phyloP scores from a whole-genome alignment of 2,329 filamentous ascomycete species.

The Teratosphaeria gauchensis region DNA sequence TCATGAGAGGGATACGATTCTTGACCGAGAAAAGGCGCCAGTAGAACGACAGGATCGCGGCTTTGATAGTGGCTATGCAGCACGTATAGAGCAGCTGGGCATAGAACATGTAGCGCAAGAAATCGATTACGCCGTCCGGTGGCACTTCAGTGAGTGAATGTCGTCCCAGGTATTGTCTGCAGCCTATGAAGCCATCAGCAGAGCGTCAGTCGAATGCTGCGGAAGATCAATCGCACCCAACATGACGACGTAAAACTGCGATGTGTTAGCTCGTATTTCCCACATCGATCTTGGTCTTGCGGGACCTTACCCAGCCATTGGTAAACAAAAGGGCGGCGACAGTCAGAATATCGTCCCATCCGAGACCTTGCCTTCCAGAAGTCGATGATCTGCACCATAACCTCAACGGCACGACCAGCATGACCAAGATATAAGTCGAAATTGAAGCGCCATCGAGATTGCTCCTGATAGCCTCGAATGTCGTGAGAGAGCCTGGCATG shows the following conservation, averaged over 20 bases:
- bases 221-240: constrained; percentile 3
- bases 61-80: constrained; percentile 8
- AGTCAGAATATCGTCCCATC: constrained; percentile 7
- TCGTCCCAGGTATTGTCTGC: neutral
- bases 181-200: neutral
- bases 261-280: neutral
- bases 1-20: constrained; percentile 5
- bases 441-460: constrained; percentile 5
- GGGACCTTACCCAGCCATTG: neutral
- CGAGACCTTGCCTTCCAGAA: constrained; percentile 2
- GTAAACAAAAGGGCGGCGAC: constrained; percentile 1
- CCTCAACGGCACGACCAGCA: constrained; percentile 8
- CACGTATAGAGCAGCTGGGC: constrained; percentile 9
- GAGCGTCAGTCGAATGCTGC: neutral
- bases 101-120: constrained; percentile 6
- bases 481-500: neutral
- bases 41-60: constrained; percentile 13
- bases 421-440: constrained; percentile 6
- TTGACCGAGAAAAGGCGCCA: constrained; percentile 13
- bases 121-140: constrained; percentile 1
- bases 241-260: constrained; percentile 7
- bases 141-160: neutral
- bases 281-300: neutral
- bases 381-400: constrained; percentile 6
- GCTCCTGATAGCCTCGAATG: neutral